Evolutionary conservation across 352 stramenopile species (phyloP), one percentile per base, ranked within the genome.

Genomic region (Pythium monospermum): DNA sequence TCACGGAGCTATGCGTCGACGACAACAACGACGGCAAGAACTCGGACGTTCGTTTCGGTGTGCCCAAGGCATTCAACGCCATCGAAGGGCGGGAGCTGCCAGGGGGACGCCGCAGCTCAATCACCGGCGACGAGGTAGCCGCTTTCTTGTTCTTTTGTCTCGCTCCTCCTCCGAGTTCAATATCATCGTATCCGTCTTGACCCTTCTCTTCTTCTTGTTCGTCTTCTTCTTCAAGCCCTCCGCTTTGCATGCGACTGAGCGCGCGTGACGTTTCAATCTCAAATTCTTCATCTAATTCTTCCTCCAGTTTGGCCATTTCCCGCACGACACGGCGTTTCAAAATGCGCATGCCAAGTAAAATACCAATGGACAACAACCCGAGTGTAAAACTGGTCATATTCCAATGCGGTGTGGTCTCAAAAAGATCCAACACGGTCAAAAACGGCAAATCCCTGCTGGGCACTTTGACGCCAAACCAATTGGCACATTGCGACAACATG

Each of bases 401-500:
- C 52, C 77, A 73, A 26, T 95, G 51, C n/a, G 59, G 50, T 33
- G 80, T 73, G 46, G 79, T 50, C 43, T 71, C 53, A 22, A 89
- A 58, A 6, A 95, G 53, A 41, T 83, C 68, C 19, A 71, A 25
- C 6, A 92, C 55, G 11, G 77, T 83, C 28, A 86, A 56, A 37
- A 91, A 74, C 32, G 87, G 64, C 31, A 73, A 49, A 32, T 88
- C 71, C 25, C 58, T 68, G 25, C 56, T 73, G 13, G 64, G 47
- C 18, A 92, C 63, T 10, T 70, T 66, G 39, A 95, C 78, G 26
- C 87, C 85, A 49, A 96, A 77, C 61, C 86, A 83, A 49, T 91
- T 87, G 32, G 85, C 85, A 25, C 90, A 64, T 68, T 97, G 87
- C 37, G 82, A 95, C 28, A 92, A 69, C 45, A 87, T 92, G 72